Evolutionary conservation across 345 rosid genomes (phyloP).

Genomic region (Syzygium aromaticum): DNA sequence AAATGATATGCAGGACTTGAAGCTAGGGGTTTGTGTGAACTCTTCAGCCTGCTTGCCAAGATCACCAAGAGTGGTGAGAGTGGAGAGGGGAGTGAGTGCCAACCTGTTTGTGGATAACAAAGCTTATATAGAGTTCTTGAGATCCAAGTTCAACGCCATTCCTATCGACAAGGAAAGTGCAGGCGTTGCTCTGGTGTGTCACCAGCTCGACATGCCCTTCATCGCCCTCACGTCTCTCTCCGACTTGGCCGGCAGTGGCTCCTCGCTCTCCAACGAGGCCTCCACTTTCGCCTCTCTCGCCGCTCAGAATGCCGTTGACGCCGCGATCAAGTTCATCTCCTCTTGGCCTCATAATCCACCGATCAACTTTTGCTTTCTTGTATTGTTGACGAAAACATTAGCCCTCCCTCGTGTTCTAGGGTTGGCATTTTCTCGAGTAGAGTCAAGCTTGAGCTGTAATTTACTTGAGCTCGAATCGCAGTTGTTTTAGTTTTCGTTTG

Average conservation of each 20-base stretch:
- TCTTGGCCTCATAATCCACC: neutral
- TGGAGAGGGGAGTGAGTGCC: constrained; percentile 41
- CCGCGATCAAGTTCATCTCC: neutral
- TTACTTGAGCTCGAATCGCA: too few relatives aligned
- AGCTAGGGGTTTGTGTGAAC: constrained; percentile 41
- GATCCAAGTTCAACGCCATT: constrained; percentile 45
- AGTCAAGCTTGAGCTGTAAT: neutral
- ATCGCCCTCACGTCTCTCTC: constrained; percentile 55
- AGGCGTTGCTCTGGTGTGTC: constrained; percentile 49
- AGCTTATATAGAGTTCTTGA: constrained; percentile 43
- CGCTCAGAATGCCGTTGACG: constrained; percentile 34
- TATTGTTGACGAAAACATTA: neutral
- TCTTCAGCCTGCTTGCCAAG: constrained; percentile 46
- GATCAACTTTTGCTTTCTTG: neutral
- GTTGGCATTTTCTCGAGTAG: rapidly evolving
- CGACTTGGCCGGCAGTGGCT: constrained; percentile 73
- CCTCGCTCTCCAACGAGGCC: constrained; percentile 54
- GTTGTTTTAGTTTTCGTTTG: neutral
- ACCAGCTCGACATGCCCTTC: constrained; percentile 46
- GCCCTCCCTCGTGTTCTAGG: neutral
- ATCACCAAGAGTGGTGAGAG: constrained; percentile 37
- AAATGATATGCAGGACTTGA: constrained; percentile 24
- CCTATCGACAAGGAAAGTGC: constrained; percentile 76
- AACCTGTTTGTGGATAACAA: constrained; percentile 47
- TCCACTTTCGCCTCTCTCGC: constrained; percentile 36